Evolutionary conservation across 164 flowering plant species (phyloP).

Genomic region (Chloranthus sessilifolius): DNA sequence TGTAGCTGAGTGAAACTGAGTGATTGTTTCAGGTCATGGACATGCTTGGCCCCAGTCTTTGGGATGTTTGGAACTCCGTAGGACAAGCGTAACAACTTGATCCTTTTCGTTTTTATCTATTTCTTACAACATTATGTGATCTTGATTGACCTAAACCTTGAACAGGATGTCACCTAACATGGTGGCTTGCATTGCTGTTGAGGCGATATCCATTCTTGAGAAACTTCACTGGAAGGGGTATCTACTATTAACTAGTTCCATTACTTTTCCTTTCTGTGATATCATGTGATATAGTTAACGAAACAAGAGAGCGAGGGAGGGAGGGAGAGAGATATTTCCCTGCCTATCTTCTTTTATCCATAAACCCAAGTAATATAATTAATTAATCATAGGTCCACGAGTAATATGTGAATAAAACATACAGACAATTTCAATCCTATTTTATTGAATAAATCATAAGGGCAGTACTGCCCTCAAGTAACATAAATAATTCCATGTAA

Average conservation of each 20-base stretch:
- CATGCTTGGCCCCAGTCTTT: slow-evolving; percentile 89
- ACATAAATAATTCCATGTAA: too few relatives aligned
- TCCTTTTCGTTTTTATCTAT: slow-evolving; percentile 3
- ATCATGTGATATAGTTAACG: too few relatives aligned
- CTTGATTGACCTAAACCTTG: slow-evolving; percentile 15
- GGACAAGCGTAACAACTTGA: slow-evolving; percentile 66
- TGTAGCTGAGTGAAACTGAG: slow-evolving; percentile 6
- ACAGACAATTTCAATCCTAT: too few relatives aligned
- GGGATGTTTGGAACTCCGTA: slow-evolving; percentile 88
- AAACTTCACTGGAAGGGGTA: slow-evolving; percentile 89
- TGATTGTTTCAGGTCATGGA: slow-evolving; percentile 74
- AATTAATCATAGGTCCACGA: too few relatives aligned
- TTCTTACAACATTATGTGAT: not conserved
- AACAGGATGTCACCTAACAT: slow-evolving; percentile 77
- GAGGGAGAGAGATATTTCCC: too few relatives aligned
- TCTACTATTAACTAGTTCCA: not conserved
- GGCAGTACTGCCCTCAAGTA: too few relatives aligned
- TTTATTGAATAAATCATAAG: too few relatives aligned
- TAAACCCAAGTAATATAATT: too few relatives aligned
- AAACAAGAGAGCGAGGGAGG: too few relatives aligned
- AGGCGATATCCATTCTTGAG: slow-evolving; percentile 89
- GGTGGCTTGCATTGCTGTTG: slow-evolving; percentile 96
- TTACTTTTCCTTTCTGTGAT: not conserved
- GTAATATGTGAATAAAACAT: too few relatives aligned
- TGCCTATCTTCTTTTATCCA: too few relatives aligned